Base-by-base conservation (phyloP, 306 rosid species). In the Sophora flavescens region DNA sequence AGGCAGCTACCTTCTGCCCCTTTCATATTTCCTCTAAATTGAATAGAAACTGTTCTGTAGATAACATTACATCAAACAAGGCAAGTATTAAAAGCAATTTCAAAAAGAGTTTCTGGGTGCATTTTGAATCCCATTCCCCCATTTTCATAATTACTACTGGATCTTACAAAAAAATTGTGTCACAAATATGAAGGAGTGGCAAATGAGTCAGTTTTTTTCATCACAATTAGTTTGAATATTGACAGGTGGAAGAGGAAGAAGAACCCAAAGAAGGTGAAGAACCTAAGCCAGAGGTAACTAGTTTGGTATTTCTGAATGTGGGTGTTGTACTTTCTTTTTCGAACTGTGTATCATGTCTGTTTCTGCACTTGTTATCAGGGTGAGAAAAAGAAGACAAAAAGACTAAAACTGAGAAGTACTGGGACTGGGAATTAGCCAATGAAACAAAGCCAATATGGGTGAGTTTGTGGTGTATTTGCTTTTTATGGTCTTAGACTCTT, bases 371-470 rank as follows among this genome's bases (percentile, higher is more conserved):
- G 45, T 63, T 74, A 28, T 30, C 87, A 92, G 98, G 97, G 88
- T 42, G 97, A 91, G 87, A 86, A 75, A 86, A 92, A 88, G 83
- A 91, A 47, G 84, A 84, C 81, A 85, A 90, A 85, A 91, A 82
- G 56, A 87, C 91, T 11, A 89, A 87, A 82, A 96, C 98, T 50
- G 99, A 92, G 84, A 96, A 96, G 83, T 96, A 91, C 75, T 92
- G 97, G 99, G 99, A 96, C 83, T 96, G 98, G 99, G 99, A 91
- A 81, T 81, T 96, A 75, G 86, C 92, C 71, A 96, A 96, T 70
- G 98, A 92, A 82, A 92, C 99, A 44, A 92, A 96, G 85, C 98
- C 99, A 77, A 88, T 96, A 68, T 96, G 99, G 99, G 99, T 92
- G 84, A 88, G 99, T 87, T 82, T 5, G 48, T 47, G 68, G 14